These are phyloP conservation scores for Colletotrichum magnum DNA, from an alignment of 2,329 filamentous ascomycete species.

Conservation along the genomic window DNA sequence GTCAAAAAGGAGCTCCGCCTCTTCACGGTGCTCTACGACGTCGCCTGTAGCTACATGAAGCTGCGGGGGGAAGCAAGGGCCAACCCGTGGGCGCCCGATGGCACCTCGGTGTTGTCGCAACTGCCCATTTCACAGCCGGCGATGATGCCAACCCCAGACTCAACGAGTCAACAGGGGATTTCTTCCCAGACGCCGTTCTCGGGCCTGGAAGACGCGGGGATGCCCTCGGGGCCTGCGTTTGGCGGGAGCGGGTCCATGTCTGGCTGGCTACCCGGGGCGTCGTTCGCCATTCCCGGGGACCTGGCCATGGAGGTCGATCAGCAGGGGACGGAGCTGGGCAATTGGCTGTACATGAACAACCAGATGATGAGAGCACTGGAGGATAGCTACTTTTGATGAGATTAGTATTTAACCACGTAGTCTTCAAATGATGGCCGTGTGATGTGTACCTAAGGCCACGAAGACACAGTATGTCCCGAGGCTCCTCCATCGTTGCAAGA, in stretches of 20 bases:
- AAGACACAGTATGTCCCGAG: too few species aligned
- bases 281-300: constrained; percentile 16
- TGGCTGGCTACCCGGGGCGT: neutral
- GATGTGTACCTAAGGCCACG: too few species aligned
- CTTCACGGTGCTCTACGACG: constrained; percentile 44
- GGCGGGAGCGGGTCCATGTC: too few species aligned
- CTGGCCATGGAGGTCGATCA: constrained; percentile 39
- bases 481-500: too few species aligned
- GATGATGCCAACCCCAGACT: neutral
- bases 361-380: constrained; percentile 42
- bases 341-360: constrained; percentile 43
- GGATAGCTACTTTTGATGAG: constrained; percentile 23
- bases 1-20: constrained; percentile 42
- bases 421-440: too few species aligned
- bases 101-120: neutral
- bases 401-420: neutral
- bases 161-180: neutral
- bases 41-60: constrained; percentile 44
- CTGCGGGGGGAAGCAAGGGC: constrained; percentile 24
- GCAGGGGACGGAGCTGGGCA: constrained; percentile 38
- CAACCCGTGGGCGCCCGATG: neutral
- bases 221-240: neutral
- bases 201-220: neutral
- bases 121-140: neutral
- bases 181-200: neutral